Percentiles rank a stretch among this genome's conserved stretches.
Conservation (phyloP, 139 green algal species). For the Pseudopediastrum boryanum region DNA sequence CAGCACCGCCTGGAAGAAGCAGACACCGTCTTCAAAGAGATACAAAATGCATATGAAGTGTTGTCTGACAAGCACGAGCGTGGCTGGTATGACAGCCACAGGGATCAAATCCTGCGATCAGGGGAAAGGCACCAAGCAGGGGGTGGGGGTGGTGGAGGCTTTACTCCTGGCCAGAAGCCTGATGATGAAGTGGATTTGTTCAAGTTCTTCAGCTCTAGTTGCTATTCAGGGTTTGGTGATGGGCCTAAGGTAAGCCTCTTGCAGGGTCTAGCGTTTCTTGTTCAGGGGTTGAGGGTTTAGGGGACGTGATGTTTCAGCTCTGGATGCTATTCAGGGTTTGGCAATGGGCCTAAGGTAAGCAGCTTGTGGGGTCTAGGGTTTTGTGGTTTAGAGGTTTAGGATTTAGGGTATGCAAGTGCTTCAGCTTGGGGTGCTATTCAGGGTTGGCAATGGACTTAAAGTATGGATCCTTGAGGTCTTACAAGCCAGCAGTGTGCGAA, state of each 20-base stretch:
- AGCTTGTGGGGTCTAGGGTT: too few species aligned
- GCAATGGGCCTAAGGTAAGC: too few species aligned
- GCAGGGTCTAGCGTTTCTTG: too few species aligned
- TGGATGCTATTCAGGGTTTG: too few species aligned
- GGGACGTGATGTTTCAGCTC: too few species aligned
- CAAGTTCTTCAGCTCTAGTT: slow-evolving; percentile 77
- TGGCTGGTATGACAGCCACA: slow-evolving; percentile 93
- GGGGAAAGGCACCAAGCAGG: slow-evolving; percentile 81
- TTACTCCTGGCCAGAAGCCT: slow-evolving; percentile 48
- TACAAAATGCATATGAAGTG: slow-evolving; percentile 96
- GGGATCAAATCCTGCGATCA: slow-evolving; percentile 84
- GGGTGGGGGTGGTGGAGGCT: slow-evolving; percentile 38
- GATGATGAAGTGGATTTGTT: slow-evolving; percentile 86
- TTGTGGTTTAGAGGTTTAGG: too few species aligned
- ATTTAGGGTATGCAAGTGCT: too few species aligned
- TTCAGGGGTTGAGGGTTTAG: too few species aligned
- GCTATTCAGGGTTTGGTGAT: slow-evolving; percentile 87
- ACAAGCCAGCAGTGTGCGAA: too few species aligned
- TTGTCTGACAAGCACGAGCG: slow-evolving; percentile 92
- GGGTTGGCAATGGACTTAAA: too few species aligned
- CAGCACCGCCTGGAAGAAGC: slow-evolving; percentile 71
- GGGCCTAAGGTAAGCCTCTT: slow-evolving; percentile 57
- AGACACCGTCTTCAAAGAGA: slow-evolving; percentile 88
- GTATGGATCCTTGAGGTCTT: too few species aligned
- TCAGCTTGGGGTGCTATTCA: too few species aligned